phyloP scores from a whole-genome alignment of 345 rosid genomes.

The Sapria himalayana region DNA sequence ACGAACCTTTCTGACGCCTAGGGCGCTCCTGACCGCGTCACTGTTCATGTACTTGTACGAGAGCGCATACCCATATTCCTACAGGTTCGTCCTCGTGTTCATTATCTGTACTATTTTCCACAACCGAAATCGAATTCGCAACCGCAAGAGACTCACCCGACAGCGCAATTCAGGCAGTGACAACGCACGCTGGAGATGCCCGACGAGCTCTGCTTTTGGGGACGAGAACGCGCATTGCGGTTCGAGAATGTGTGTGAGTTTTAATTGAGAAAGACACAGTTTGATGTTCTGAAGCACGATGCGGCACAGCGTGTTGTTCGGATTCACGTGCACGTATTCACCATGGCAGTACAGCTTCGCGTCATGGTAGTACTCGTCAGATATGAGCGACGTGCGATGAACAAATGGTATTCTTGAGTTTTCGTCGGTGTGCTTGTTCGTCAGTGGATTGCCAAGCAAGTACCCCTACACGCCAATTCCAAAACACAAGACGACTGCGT shows the following conservation, averaged over 20 bases:
- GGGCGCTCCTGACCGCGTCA: conserved; percentile 10
- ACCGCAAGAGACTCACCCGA: conserved; percentile 5
- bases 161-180: conserved; percentile 18
- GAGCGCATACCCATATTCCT: conserved; percentile 17
- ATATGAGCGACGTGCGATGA: conserved; percentile 18
- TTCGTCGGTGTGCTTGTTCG: conserved; percentile 10
- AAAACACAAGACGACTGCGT: too few species aligned
- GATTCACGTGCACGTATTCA: conserved; percentile 9
- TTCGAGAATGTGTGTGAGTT: conserved; percentile 19
- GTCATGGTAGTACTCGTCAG: conserved; percentile 15
- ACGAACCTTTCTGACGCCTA: conserved; percentile 13
- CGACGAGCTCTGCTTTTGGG: conserved; percentile 6
- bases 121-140: too few species aligned
- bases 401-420: conserved; percentile 15
- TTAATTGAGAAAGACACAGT: conserved; percentile 19
- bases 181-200: too few species aligned
- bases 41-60: conserved; percentile 18
- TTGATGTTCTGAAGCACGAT: conserved; percentile 12
- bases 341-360: conserved; percentile 12
- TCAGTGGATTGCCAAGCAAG: conserved; percentile 19
- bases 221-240: conserved; percentile 20
- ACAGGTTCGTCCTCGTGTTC: too few species aligned
- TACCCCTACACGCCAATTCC: conserved; percentile 20
- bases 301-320: conserved; percentile 13
- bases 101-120: too few species aligned